Evolutionary conservation across 108 stramenopile species (phyloP).

Genomic region (Craspedostauros australis): DNA sequence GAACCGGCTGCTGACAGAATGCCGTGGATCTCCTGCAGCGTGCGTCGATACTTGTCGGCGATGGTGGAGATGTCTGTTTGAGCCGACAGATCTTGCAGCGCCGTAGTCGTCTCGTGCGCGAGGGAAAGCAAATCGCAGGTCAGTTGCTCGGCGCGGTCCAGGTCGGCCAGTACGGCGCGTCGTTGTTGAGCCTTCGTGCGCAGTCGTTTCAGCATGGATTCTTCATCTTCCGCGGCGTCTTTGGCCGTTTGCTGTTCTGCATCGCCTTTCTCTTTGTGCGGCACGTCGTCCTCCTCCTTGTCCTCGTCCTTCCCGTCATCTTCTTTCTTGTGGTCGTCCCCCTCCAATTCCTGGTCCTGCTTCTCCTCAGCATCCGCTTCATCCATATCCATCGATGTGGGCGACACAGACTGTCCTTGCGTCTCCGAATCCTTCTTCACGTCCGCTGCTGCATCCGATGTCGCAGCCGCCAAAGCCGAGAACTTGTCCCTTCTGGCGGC

Average conservation of each 20-base stretch:
- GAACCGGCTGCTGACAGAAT: constrained; percentile 16
- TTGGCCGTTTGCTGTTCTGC: background rate
- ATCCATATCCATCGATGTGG: background rate
- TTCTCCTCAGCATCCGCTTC: background rate
- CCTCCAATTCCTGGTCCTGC: background rate
- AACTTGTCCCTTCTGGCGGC: constrained; percentile 27
- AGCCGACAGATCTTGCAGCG: constrained; percentile 14
- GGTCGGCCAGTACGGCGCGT: constrained; percentile 22
- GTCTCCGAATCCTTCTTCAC: background rate
- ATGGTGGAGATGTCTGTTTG: constrained; percentile 2
- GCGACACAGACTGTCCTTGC: background rate
- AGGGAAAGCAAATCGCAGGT: constrained; percentile 19
- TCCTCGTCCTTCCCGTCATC: background rate
- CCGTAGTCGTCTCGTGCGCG: constrained; percentile 20
- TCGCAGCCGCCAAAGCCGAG: constrained; percentile 14
- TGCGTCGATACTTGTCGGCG: constrained; percentile 20
- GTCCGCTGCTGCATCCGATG: background rate
- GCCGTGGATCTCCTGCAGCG: constrained; percentile 33
- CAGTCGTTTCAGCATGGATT: constrained; percentile 13
- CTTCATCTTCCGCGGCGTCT: constrained; percentile 5
- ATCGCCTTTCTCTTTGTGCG: background rate
- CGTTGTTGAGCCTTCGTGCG: constrained; percentile 13
- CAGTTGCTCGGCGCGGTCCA: constrained; percentile 29
- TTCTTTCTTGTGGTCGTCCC: background rate
- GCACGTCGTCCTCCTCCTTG: background rate